Base-by-base conservation (phyloP, 768 basidiomycete genomes). In the Trametes villosa region DNA sequence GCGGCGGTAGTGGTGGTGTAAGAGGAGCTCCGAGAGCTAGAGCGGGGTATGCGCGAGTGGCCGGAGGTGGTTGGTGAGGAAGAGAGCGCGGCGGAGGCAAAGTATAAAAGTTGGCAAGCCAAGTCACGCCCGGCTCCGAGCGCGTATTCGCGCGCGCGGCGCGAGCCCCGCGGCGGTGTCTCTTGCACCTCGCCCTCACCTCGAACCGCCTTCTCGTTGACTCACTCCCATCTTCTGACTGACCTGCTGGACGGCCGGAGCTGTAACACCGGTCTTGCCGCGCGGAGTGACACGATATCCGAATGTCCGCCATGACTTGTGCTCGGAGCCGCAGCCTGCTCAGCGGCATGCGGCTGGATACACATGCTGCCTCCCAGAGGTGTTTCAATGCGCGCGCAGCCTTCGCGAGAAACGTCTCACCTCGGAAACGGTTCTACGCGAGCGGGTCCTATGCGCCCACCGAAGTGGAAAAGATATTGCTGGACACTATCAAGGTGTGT, bases 401-500 rank as follows among this genome's bases (percentile, higher is more conserved):
- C 2, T 49, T 17, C 18, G 3, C 20, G 1, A 15, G 34, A 34
- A 17, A 30, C 1, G 6, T 18, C 13, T 8, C 24, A 12, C 2
- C 24, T 2, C 20, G 2, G 20, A 49, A 11, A 18, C 46, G 54
- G 52, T 26, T n/a, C 34, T 62, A 56, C 30, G 49, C 49, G 36
- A 51, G 46, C 38, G 40, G 31, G 15, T 18, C 36, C 27, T 49
- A 45, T 9, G 11, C 18, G 8, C 31, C 31, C 9, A 57, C 61
- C 6, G 51, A 53, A n/a, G 51, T 94, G 36, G 89, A 93, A 64
- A 85, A 86, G 67, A 76, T 91, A 34, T 76, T 94, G 22, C 71
- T 83, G 18, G 86, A 91, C 68, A 85, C 83, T 15, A 86, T 94
- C 75, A 91, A 86, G 79, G 92, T 88, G 64, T 30, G 72, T 67